Percentiles rank a stretch among this genome's conserved stretches.
phyloP scores from a whole-genome alignment of 495 filamentous ascomycete genomes.

The Xylaria castorea region DNA sequence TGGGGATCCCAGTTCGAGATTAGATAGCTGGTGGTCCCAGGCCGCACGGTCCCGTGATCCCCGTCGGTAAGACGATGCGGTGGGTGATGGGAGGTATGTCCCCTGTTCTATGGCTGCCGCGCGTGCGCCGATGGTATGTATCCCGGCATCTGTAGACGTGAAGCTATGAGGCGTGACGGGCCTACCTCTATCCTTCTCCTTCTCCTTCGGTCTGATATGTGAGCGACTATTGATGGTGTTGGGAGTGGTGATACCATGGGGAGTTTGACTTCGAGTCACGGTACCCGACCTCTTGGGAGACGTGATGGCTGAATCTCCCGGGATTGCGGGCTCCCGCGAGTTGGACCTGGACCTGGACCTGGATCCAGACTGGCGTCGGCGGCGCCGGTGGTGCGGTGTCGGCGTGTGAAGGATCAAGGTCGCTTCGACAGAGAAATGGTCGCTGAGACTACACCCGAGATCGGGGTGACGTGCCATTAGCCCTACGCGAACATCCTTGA shows the following conservation, averaged over 20 bases:
- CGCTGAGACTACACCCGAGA: conserved; percentile 82
- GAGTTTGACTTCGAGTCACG: conserved; percentile 28
- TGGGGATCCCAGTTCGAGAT: conserved; percentile 29
- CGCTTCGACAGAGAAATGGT: conserved; percentile 88
- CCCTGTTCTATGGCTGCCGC: conserved; percentile 49
- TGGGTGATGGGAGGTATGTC: conserved; percentile 48
- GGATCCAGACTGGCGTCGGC: conserved; percentile 5
- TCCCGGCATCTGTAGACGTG: conserved; percentile 75
- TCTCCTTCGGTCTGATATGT: not conserved
- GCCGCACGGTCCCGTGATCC: conserved; percentile 32
- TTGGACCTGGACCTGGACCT: conserved; percentile 14
- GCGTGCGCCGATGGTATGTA: conserved; percentile 69
- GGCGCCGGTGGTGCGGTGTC: conserved; percentile 10
- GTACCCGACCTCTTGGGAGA: conserved; percentile 33
- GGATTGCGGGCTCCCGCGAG: not conserved
- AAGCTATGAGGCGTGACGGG: conserved; percentile 44
- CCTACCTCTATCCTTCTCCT: conserved; percentile 19
- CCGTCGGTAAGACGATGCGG: conserved; percentile 28
- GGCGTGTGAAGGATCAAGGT: conserved; percentile 58
- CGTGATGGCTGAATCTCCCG: conserved; percentile 16
- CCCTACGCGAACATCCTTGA: conserved; percentile 71
- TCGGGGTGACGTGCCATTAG: conserved; percentile 86
- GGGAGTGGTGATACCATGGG: conserved; percentile 25
- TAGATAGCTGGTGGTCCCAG: conserved; percentile 34
- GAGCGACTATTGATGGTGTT: conserved; percentile 1